These are phyloP conservation scores for Cyclostephanos tholiformis DNA, from an alignment of 108 stramenopile species.

Conservation along the genomic window DNA sequence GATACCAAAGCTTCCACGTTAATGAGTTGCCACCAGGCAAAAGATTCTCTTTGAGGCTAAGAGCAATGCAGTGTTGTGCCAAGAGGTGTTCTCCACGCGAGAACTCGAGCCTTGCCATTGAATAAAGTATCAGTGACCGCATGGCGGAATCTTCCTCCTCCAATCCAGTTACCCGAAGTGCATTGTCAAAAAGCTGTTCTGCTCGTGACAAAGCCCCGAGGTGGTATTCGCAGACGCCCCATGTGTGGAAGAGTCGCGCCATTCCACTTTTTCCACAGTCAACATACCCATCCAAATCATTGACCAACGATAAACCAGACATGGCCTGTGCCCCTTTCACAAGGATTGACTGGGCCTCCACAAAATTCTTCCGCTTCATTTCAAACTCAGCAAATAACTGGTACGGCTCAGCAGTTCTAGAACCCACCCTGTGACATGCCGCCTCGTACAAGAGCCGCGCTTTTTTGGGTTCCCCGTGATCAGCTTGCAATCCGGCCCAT, in stretches of 20 bases:
- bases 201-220: slow-evolving; percentile 56
- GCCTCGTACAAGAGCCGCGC: slow-evolving; percentile 54
- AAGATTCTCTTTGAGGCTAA: slow-evolving; percentile 70
- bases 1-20: slow-evolving; percentile 75
- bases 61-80: slow-evolving; percentile 77
- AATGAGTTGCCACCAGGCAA: slow-evolving; percentile 57
- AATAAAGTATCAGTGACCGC: slow-evolving; percentile 65
- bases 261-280: slow-evolving; percentile 45
- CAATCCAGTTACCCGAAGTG: slow-evolving; percentile 55
- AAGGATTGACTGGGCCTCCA: slow-evolving; percentile 59
- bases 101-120: slow-evolving; percentile 64
- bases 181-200: slow-evolving; percentile 72
- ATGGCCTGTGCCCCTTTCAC: slow-evolving; percentile 59
- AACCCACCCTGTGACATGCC: slow-evolving; percentile 53
- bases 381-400: slow-evolving; percentile 68
- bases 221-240: slow-evolving; percentile 82
- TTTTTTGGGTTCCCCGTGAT: slow-evolving; percentile 32
- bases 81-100: slow-evolving; percentile 56
- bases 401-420: slow-evolving; percentile 58
- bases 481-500: slow-evolving; percentile 68
- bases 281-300: slow-evolving; percentile 2
- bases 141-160: slow-evolving; percentile 51
- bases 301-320: slow-evolving; percentile 15
- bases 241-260: slow-evolving; percentile 60
- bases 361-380: slow-evolving; percentile 58